These are phyloP conservation scores for Periconia sp. DNA, from an alignment of 2,329 filamentous ascomycete genomes.

Conservation along the genomic window DNA sequence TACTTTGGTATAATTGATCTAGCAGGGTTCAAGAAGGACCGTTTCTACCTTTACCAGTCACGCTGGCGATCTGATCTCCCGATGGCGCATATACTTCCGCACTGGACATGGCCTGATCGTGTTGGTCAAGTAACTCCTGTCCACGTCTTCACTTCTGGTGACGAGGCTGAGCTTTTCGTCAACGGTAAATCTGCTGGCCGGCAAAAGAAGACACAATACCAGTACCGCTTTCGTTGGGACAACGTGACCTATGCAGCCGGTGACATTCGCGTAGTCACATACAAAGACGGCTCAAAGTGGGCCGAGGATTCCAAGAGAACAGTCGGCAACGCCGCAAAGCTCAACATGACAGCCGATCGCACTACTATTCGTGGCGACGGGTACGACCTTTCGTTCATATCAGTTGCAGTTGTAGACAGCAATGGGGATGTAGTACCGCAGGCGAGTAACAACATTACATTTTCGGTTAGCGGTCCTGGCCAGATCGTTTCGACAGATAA, in stretches of 20 bases:
- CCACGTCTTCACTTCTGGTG: conserved; percentile 59
- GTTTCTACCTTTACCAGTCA: conserved; percentile 62
- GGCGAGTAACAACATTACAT: conserved; percentile 50
- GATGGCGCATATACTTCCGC: conserved; percentile 61
- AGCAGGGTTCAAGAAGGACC: conserved; percentile 63
- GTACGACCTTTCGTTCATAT: conserved; percentile 56
- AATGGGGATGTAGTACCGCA: conserved; percentile 52
- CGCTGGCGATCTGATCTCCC: conserved; percentile 58
- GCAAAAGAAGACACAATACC: conserved; percentile 38
- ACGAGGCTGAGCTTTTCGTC: conserved; percentile 62
- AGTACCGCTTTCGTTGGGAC: conserved; percentile 63
- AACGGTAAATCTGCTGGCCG: conserved; percentile 57
- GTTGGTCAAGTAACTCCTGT: conserved; percentile 58
- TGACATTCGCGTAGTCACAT: conserved; percentile 55
- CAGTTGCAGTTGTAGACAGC: conserved; percentile 53
- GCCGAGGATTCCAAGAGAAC: conserved; percentile 52
- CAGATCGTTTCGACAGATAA: conserved; percentile 52
- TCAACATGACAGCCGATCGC: conserved; percentile 52
- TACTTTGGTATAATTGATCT: conserved; percentile 65
- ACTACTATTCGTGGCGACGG: conserved; percentile 49
- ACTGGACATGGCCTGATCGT: conserved; percentile 61
- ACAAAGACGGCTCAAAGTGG: conserved; percentile 57
- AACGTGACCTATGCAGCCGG: conserved; percentile 57
- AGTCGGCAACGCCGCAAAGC: conserved; percentile 45
- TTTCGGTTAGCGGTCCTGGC: conserved; percentile 27